Percentiles rank a stretch among this genome's conserved stretches.
phyloP scores from a whole-genome alignment of 257 asterid species.

The Lycium ferocissimum region DNA sequence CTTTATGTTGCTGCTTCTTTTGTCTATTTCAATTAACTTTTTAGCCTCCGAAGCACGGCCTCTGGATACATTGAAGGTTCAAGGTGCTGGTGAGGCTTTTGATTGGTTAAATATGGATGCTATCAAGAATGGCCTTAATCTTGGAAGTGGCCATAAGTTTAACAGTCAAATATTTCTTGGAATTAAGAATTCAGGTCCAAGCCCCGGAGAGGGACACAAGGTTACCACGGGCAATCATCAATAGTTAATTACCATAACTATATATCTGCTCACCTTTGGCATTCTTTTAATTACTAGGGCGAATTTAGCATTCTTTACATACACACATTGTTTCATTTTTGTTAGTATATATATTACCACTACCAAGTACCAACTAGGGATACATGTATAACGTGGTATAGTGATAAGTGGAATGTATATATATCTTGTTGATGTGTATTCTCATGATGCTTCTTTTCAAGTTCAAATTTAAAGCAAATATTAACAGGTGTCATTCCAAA shows the following conservation, averaged over 20 bases:
- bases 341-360: not conserved
- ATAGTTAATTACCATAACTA: not conserved
- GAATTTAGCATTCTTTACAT: not conserved
- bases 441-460: not conserved
- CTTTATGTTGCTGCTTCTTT: conserved; percentile 26
- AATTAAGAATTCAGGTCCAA: conserved; percentile 48
- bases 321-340: not conserved
- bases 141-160: conserved; percentile 28
- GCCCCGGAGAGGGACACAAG: conserved; percentile 44
- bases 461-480: not conserved
- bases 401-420: too few species aligned
- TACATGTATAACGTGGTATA: not conserved
- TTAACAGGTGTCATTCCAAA: not conserved
- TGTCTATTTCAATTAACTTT: conserved; percentile 31
- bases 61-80: conserved; percentile 32
- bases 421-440: not conserved
- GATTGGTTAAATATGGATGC: conserved; percentile 26
- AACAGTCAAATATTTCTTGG: conserved; percentile 23
- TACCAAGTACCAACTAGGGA: not conserved
- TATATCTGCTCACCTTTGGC: not conserved
- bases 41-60: conserved; percentile 46
- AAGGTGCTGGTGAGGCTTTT: not conserved
- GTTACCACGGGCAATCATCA: conserved; percentile 23
- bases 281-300: not conserved
- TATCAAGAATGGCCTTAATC: conserved; percentile 35